Evolutionary conservation across 139 green algal genomes (phyloP).

Genomic region (Chlorella ohadii): DNA sequence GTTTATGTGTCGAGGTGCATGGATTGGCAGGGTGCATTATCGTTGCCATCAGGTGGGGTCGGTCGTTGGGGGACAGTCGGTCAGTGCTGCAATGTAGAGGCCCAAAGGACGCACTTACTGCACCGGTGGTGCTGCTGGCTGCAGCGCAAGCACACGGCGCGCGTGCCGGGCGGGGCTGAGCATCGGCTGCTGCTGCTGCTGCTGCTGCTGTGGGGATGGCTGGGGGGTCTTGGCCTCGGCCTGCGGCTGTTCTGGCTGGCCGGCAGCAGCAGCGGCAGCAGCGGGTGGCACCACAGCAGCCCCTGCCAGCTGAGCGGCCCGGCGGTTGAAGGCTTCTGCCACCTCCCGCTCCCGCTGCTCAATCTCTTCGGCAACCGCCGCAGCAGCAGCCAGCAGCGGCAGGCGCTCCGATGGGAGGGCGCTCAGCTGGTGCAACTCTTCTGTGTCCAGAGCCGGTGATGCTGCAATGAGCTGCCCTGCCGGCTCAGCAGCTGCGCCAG

Average conservation of each 20-base stretch:
- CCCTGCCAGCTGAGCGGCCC: not conserved
- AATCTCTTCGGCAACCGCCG: slow-evolving; percentile 8
- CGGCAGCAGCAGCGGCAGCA: not conserved
- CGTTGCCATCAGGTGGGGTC: too few species aligned
- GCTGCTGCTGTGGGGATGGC: not conserved
- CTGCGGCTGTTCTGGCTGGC: not conserved
- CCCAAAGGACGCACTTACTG: too few species aligned
- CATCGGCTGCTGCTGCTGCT: not conserved
- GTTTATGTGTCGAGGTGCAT: too few species aligned
- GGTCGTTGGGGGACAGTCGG: too few species aligned
- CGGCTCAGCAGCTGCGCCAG: too few species aligned
- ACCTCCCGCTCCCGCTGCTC: not conserved
- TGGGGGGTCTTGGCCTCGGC: not conserved
- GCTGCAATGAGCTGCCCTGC: not conserved
- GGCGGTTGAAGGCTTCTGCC: not conserved
- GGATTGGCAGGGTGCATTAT: too few species aligned
- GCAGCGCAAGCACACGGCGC: slow-evolving; percentile 2
- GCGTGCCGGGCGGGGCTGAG: not conserved
- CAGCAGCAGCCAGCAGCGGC: slow-evolving; percentile 18
- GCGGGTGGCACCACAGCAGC: not conserved
- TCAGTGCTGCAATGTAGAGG: too few species aligned
- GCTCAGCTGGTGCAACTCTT: not conserved
- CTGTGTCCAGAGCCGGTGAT: not conserved
- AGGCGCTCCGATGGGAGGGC: not conserved
- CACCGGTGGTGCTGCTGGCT: not conserved